Base-by-base conservation (phyloP, 1,284 basidiomycete genomes). In the Ustilago trichophora region DNA sequence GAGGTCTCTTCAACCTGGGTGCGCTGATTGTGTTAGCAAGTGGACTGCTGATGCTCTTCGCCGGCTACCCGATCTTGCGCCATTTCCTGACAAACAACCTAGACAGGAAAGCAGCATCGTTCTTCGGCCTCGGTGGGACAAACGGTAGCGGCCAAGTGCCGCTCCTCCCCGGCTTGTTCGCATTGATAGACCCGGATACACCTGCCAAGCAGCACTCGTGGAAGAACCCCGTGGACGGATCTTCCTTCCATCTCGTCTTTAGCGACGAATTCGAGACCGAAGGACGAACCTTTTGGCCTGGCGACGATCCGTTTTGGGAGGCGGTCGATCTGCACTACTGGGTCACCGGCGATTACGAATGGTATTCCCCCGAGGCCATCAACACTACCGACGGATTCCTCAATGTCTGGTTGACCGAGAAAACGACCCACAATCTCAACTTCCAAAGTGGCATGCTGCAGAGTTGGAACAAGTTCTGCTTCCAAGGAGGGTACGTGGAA, bases 251-350 rank as follows among this genome's bases (percentile, higher is more conserved):
- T 19, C 86, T 96, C 15, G 88, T 92, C 4, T 78, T 78, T 18
- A 60, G 53, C 53, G 93, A 97, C 82, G 93, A 98, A 82, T 77
- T 77, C 54, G 88, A 93, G 45, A 83, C 75, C 4, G 88, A 89
- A 25, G 92, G 91, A 6, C 72, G 86, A 27, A 84, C 83, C 0
- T 87, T 87, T 65, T 78, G 67, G 66, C 73, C 75, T 1, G 74
- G 74, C 12, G 76, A 78, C 36, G 76, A 78, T 44, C 76, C 76
- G 8, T 78, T 72, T 52, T 78, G 76, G 75, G 66, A 70, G 50
- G 76, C 75, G 1, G 56, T 72, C 16, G 68, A 78, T 42, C 33
- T 77, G 32, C 53, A 66, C 27, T 71, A 71, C 51, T 56, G 48
- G 48, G 67, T 56, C 3, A 71, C 68, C 6, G 58, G 54, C 13